Conservation (phyloP, 78 protist species). For the Creolimax fragrantissima region DNA sequence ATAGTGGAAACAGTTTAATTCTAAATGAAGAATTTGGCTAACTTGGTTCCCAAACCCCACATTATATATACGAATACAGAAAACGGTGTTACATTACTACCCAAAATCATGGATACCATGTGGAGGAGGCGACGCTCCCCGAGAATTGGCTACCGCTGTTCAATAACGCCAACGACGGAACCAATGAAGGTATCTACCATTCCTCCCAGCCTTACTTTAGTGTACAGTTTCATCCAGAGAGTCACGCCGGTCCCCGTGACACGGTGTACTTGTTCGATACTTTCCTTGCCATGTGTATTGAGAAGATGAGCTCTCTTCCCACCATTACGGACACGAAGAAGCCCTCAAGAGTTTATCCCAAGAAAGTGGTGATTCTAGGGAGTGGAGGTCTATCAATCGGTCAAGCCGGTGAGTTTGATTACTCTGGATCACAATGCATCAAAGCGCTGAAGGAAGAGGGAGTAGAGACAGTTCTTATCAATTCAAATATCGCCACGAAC, state of each 20-base stretch:
- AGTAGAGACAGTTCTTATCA: conserved; percentile 80
- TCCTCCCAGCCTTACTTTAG: conserved; percentile 69
- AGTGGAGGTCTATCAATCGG: conserved; percentile 85
- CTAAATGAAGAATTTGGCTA: too few species aligned
- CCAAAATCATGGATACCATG: conserved; percentile 72
- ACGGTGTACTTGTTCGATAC: conserved; percentile 83
- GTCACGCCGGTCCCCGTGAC: conserved; percentile 88
- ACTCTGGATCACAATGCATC: conserved; percentile 84
- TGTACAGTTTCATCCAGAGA: conserved; percentile 98
- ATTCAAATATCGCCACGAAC: conserved; percentile 95
- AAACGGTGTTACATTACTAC: not conserved
- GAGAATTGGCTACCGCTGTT: conserved; percentile 76
- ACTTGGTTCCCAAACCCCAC: too few species aligned
- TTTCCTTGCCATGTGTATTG: conserved; percentile 47
- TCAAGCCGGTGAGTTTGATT: conserved; percentile 99
- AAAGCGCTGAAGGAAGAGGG: conserved; percentile 92
- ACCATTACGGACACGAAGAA: not conserved
- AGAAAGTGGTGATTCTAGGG: conserved; percentile 8
- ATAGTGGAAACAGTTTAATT: too few species aligned
- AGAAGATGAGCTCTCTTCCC: conserved; percentile 21
- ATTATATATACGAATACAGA: too few species aligned
- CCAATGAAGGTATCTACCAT: conserved; percentile 87
- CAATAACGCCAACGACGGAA: conserved; percentile 89
- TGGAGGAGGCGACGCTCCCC: conserved; percentile 74
- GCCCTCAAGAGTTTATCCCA: not conserved